These are phyloP conservation scores for Eremothecium coryli DNA, from an alignment of 1,139 yeast genomes.

Conservation along the genomic window DNA sequence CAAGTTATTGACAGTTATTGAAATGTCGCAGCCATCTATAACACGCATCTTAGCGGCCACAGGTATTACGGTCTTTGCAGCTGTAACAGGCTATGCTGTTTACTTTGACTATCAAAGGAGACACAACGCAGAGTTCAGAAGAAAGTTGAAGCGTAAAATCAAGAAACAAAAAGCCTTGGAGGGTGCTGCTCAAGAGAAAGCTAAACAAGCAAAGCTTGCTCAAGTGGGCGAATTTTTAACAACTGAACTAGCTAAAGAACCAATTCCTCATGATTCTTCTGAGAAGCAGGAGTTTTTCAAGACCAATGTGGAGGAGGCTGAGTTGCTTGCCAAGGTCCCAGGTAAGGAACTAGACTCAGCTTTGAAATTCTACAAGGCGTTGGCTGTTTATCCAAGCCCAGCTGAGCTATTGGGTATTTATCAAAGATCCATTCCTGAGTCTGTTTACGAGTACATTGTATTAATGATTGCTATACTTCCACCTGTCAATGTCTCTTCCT, in stretches of 20 bases:
- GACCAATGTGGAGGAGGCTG: conserved; percentile 78
- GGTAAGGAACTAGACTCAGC: conserved; percentile 71
- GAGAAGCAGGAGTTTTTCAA: conserved; percentile 66
- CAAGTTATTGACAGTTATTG: too few relatives aligned
- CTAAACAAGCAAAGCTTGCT: conserved; percentile 51
- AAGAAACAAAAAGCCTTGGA: conserved; percentile 50
- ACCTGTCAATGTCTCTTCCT: conserved; percentile 68
- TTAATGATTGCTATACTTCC: conserved; percentile 87
- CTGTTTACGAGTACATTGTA: conserved; percentile 71
- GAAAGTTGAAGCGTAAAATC: conserved; percentile 53
- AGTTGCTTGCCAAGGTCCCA: conserved; percentile 50
- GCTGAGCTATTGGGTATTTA: conserved; percentile 81
- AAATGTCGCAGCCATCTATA: conserved; percentile 1
- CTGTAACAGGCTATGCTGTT: conserved; percentile 60
- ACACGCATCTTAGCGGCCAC: conserved; percentile 33
- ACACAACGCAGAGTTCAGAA: conserved; percentile 72
- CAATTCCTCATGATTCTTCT: conserved; percentile 62
- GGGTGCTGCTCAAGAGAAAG: conserved; percentile 48
- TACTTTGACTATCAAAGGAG: conserved; percentile 93
- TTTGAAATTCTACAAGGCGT: conserved; percentile 86
- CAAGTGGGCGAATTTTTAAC: conserved; percentile 53
- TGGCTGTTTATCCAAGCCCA: conserved; percentile 89
- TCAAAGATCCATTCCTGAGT: conserved; percentile 78
- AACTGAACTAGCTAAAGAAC: conserved; percentile 56
- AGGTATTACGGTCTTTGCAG: conserved; percentile 48